Evolutionary conservation across 208 protist species (phyloP), one percentile per base, ranked within the genome.

Genomic region (Leishmania tarentolae): DNA sequence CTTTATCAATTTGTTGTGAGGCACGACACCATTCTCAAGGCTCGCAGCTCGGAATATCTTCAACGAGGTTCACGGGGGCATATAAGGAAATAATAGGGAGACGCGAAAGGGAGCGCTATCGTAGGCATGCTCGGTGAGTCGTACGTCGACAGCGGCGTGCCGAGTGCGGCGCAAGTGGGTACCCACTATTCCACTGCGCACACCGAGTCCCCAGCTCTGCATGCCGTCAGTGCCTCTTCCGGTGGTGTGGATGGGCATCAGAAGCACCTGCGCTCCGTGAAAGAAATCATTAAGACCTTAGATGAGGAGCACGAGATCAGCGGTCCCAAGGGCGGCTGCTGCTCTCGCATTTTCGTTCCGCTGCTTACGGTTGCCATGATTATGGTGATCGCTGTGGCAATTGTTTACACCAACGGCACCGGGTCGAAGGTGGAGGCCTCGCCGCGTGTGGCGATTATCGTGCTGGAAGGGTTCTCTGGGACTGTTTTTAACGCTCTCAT

Each of bases 401-500:
- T 86, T 42, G 65, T 91, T 4, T 83, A 81, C 73, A 91, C 85
- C 37, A 93, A 87, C 63, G 93, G 92, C 61, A 76, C 78, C 0
- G 75, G 81, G 53, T 66, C 31, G 15, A 85, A 92, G 56, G 80
- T 84, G 44, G 63, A 77, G 24, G 81, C 87, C 8, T 75, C 79
- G 28, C 93, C 93, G 65, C 89, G 91, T 28, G 93, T 87, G 17
- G 91, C 87, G 28, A 44, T 96, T 3, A 84, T 96, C 31, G 82
- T 96, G 44, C 57, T 96, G 50, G 93, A 96, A 61, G 93, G 93
- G 31, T 90, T 94, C 69, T 86, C 83, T 24, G 93, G 90, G 37
- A 85, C 79, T 17, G 69, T 89, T 53, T 95, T 96, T 72, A 74
- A 92, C 31, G 73, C 81, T 28, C 72, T 96, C 52, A 79, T 93